Base-by-base conservation (phyloP, 108 stramenopile genomes). In the Nitzschia sp. region DNA sequence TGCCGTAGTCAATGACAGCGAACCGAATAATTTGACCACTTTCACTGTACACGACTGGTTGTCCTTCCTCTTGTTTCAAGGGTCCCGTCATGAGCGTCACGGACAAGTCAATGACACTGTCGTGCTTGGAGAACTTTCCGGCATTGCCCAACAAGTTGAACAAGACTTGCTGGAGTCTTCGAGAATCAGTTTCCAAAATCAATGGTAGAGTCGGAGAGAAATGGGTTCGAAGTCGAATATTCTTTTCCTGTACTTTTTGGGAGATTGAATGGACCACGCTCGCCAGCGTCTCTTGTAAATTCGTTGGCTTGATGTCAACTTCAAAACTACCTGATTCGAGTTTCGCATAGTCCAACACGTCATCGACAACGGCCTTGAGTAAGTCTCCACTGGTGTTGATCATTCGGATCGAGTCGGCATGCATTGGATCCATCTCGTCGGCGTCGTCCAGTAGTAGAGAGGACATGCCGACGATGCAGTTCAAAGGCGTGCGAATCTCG, bases 381-480 rank as follows among this genome's bases (percentile, higher is more conserved):
- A 80, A 47, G 21, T 80, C 75, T 19, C 71, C 71, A 32, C 75
- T 76, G 1, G 70, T 80, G 35, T 68, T 61, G 50, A 80, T 76
- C 74, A 80, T 80, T 22, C 58, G 48, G 50, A 80, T 72, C 17
- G 79, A 76, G 23, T 79, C 78, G 9, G 69, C 69, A 45, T 79
- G 78, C 73, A 71, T 65, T 25, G 78, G 78, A 45, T 69, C 69
- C 67, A 79, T 66, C 11, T 59, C 45, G 9, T 75, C 64, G 53
- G 63, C 53, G 50, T 79, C 72, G 16, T 76, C 71, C 28, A 80
- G 34, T 35, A 76, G 41, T 26, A 78, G 55, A 9, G 67, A 68
- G 34, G 79, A 80, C 74, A 80, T 71, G 19, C 79, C 79, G 31
- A 80, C 72, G 45, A 80, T 80, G 45, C 79, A 80, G 45, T 80